These are phyloP conservation scores for Aaosphaeria arxii DNA, from an alignment of 2,329 filamentous ascomycete species.

Conservation along the genomic window DNA sequence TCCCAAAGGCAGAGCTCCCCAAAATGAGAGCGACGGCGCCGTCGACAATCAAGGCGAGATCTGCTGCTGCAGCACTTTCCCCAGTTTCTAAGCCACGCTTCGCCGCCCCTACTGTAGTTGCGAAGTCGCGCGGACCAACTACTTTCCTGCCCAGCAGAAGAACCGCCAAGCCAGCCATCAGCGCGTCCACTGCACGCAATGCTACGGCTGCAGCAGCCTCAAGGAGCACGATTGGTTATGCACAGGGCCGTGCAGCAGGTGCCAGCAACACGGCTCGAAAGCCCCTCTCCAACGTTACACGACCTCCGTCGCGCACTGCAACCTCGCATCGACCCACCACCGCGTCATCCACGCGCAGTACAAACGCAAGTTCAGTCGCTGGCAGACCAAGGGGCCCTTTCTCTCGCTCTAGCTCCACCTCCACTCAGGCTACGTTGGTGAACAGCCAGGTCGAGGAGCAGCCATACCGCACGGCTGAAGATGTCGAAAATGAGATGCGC, in stretches of 20 bases:
- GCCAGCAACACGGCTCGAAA: constrained; percentile 39
- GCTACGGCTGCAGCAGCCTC: constrained; percentile 66
- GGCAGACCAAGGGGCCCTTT: constrained; percentile 15
- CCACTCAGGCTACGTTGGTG: constrained; percentile 29
- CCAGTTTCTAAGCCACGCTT: constrained; percentile 32
- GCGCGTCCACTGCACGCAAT: constrained; percentile 55
- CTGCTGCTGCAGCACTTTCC: constrained; percentile 44
- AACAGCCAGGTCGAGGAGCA: constrained; percentile 16
- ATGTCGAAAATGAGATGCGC: constrained; percentile 32
- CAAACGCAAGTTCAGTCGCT: constrained; percentile 10
- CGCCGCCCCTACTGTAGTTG: constrained; percentile 37
- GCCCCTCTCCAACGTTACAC: constrained; percentile 35
- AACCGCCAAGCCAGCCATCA: constrained; percentile 33
- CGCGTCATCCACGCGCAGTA: constrained; percentile 12
- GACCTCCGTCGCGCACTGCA: constrained; percentile 24
- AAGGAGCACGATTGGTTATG: constrained; percentile 80
- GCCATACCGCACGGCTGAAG: constrained; percentile 25
- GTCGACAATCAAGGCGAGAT: constrained; percentile 53
- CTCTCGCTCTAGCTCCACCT: constrained; percentile 32
- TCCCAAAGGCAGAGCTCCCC: constrained; percentile 13
- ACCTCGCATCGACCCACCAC: constrained; percentile 16
- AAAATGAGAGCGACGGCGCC: constrained; percentile 29
- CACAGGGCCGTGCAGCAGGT: constrained; percentile 63
- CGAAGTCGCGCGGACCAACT: constrained; percentile 37
- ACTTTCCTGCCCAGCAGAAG: constrained; percentile 40